Evolutionary conservation across 352 stramenopile species (phyloP), one percentile per base, ranked within the genome.

Genomic region (Phytophthora cactorum): DNA sequence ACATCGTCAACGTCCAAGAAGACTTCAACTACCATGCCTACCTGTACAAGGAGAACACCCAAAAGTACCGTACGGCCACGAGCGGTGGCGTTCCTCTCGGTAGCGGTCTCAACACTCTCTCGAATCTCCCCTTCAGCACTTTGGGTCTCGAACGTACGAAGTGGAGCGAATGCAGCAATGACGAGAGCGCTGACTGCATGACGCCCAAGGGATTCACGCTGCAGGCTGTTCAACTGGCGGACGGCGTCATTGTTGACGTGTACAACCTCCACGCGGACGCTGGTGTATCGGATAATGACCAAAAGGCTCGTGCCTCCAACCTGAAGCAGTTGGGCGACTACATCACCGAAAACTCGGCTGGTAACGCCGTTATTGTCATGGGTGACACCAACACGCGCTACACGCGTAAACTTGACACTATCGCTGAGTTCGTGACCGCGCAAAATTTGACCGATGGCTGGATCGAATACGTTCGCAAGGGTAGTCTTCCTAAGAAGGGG

Each of bases 221-320:
- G 38, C 50, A 81, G 38, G 63, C 75, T 39, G 58, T 88, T 44
- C 62, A 84, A 52, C 59, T 88, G 46, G 77, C 63, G 0, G 72
- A 82, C 12, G 79, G 79, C 31, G 72, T 78, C 41, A 68, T 59
- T 10, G 43, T 85, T 28, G 77, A 85, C 52, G 52, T 85, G 9
- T 88, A 88, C 67, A 88, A 85, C 52, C 62, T 88, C 15, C 79
- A 88, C 70, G 52, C 79, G 4, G 77, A 85, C 45, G 79, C 77
- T 15, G 77, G 75, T 28, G 55, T 22, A 1, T 75, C 59, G 6
- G 53, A 68, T 11, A 66, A 53, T 4, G 79, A 88, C 38, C 45
- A 75, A 22, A 71, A 61, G 12, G 75, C 77, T 2, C 74, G 77
- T 9, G 52, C 58, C 1, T 63, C 72, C 3, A 88, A 88, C 59